phyloP scores from a whole-genome alignment of 257 asterid species.

The Solanum tacnaense region DNA sequence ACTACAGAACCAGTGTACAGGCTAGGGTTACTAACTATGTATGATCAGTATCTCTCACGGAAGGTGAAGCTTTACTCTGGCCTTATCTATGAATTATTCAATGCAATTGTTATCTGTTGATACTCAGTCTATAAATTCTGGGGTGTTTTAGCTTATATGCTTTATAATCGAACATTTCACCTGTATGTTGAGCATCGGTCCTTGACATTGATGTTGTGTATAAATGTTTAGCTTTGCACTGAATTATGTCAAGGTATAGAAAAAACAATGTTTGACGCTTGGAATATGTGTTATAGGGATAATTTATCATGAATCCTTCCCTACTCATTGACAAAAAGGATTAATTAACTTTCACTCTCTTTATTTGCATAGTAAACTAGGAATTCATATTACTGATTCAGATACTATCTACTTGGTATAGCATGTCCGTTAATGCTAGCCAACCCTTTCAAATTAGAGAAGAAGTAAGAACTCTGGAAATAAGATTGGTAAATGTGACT shows the following conservation, averaged over 20 bases:
- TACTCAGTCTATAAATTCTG: background rate
- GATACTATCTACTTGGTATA: background rate
- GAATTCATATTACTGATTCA: background rate
- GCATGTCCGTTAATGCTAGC: background rate
- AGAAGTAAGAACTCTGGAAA: background rate
- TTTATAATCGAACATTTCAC: background rate
- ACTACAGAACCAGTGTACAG: constrained; percentile 94
- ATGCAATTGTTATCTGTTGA: background rate
- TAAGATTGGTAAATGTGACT: background rate
- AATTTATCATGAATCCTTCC: background rate
- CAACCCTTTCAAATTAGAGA: background rate
- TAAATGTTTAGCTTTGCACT: background rate
- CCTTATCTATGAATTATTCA: background rate
- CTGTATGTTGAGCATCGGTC: background rate
- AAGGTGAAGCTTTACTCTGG: constrained; percentile 47
- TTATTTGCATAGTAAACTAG: background rate
- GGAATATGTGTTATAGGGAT: background rate
- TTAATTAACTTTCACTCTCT: background rate
- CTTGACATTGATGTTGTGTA: background rate
- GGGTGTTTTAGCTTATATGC: background rate
- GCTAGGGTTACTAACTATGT: constrained; percentile 92
- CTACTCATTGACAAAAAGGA: background rate
- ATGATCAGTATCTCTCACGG: constrained; percentile 85
- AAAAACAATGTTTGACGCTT: background rate
- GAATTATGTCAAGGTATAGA: background rate